phyloP scores from a whole-genome alignment of 2,329 filamentous ascomycete genomes.

The Colletotrichum sp. region DNA sequence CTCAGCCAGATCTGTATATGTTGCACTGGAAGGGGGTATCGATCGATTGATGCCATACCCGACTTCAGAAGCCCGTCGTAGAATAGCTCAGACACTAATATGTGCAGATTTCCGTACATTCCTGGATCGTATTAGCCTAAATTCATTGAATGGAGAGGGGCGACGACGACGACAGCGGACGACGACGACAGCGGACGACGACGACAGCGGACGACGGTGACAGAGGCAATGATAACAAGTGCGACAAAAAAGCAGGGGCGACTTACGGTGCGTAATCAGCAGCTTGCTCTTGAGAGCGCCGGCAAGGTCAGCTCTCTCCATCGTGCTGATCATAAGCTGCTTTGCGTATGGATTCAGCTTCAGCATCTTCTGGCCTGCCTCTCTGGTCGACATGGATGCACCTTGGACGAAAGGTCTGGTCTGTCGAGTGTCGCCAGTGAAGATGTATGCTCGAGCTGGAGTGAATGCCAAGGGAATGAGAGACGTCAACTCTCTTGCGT shows the following conservation, averaged over 20 bases:
- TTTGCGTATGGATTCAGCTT: neutral
- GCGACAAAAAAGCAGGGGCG: neutral
- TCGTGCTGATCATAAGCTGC: slow-evolving; percentile 33
- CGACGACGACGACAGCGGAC: neutral
- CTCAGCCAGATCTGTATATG: slow-evolving; percentile 35
- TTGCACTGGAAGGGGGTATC: slow-evolving; percentile 30
- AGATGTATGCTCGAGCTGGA: slow-evolving; percentile 46
- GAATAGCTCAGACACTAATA: slow-evolving; percentile 45
- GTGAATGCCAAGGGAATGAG: slow-evolving; percentile 50
- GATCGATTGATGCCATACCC: slow-evolving; percentile 23
- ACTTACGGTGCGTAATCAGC: slow-evolving; percentile 38
- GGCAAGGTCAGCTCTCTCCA: slow-evolving; percentile 40
- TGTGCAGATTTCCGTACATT: slow-evolving; percentile 41
- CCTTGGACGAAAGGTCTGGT: slow-evolving; percentile 46
- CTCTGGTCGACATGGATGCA: neutral
- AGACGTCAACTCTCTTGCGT: slow-evolving; percentile 49
- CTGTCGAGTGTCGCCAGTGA: slow-evolving; percentile 50
- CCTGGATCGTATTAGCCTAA: neutral
- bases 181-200: too few relatives aligned
- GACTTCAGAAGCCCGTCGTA: slow-evolving; percentile 44
- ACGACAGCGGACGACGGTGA: neutral
- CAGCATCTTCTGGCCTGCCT: neutral
- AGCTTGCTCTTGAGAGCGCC: slow-evolving; percentile 36
- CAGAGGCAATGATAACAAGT: neutral
- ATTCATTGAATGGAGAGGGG: neutral